These are phyloP conservation scores for Aotearoamyces nothofagi DNA, from an alignment of 2,329 filamentous ascomycete species.

Conservation along the genomic window DNA sequence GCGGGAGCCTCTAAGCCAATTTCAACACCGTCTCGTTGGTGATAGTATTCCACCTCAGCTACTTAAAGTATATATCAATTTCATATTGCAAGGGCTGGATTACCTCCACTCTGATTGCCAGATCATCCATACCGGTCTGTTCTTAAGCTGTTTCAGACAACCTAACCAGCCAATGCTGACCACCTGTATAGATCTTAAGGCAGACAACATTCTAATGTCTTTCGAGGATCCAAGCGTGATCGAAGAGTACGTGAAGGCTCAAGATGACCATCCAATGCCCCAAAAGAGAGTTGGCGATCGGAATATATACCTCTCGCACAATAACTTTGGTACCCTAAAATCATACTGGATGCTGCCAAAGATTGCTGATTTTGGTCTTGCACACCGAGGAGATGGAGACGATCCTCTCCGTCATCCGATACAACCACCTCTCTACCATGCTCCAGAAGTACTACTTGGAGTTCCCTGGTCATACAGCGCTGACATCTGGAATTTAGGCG, in stretches of 20 bases:
- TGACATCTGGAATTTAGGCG: slow-evolving; percentile 15
- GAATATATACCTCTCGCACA: slow-evolving; percentile 9
- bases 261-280: slow-evolving; percentile 8
- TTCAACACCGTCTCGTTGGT: slow-evolving; percentile 5
- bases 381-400: slow-evolving; percentile 5
- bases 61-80: slow-evolving; percentile 6
- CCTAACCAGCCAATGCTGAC: too few relatives aligned
- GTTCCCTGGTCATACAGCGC: slow-evolving; percentile 9
- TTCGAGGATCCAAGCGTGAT: slow-evolving; percentile 8
- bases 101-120: slow-evolving; percentile 3
- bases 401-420: slow-evolving; percentile 4
- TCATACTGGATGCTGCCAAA: slow-evolving; percentile 5
- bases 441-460: slow-evolving; percentile 3
- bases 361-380: slow-evolving; percentile 4
- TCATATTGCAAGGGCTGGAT: slow-evolving; percentile 5
- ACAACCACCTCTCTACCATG: slow-evolving; percentile 2
- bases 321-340: slow-evolving; percentile 8
- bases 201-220: slow-evolving; percentile 8
- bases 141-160: too few relatives aligned
- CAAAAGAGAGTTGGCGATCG: slow-evolving; percentile 7
- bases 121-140: slow-evolving; percentile 2
- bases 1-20: slow-evolving; percentile 6
- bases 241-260: slow-evolving; percentile 7
- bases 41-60: slow-evolving; percentile 4
- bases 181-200: slow-evolving; percentile 8